phyloP scores from a whole-genome alignment of 768 basidiomycete species.

The Phanerochaete sordida region DNA sequence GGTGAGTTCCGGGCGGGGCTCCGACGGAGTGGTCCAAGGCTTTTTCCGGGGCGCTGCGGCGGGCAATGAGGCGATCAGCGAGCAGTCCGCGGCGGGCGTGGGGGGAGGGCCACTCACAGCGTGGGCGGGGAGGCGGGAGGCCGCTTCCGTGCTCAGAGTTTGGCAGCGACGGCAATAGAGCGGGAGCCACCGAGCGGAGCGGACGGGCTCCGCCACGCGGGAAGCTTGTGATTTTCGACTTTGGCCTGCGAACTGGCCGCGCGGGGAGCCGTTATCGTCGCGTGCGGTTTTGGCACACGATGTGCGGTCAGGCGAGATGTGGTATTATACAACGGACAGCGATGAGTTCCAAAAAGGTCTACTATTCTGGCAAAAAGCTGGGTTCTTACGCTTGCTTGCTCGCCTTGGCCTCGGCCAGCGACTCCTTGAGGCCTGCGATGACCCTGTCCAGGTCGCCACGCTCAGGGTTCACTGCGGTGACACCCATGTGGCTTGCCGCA shows the following conservation, averaged over 20 bases:
- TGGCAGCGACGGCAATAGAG: constrained; percentile 9
- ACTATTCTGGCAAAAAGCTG: constrained; percentile 13
- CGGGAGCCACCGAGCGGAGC: constrained; percentile 8
- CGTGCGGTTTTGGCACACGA: neutral
- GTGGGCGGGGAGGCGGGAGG: neutral
- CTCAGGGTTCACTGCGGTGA: constrained; percentile 65
- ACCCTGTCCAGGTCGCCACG: constrained; percentile 78
- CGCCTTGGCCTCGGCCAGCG: constrained; percentile 38
- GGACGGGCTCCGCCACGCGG: constrained; percentile 5
- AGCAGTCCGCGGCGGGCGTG: neutral
- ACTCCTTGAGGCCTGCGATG: constrained; percentile 59
- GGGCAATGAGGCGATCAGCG: neutral
- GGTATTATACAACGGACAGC: constrained; percentile 4
- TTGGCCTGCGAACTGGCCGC: neutral
- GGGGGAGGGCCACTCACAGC: constrained; percentile 1
- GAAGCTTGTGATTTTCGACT: constrained; percentile 8
- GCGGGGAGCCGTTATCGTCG: neutral
- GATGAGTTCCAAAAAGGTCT: constrained; percentile 12
- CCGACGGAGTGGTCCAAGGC: neutral
- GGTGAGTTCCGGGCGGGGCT: neutral
- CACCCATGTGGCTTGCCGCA: constrained; percentile 79
- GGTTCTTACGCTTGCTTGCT: constrained; percentile 26
- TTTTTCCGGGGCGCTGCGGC: neutral
- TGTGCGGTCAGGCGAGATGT: neutral
- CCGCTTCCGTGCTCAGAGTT: constrained; percentile 7